These are phyloP conservation scores for Ascochyta rabiei DNA, from an alignment of 2,329 filamentous ascomycete species.

Conservation along the genomic window DNA sequence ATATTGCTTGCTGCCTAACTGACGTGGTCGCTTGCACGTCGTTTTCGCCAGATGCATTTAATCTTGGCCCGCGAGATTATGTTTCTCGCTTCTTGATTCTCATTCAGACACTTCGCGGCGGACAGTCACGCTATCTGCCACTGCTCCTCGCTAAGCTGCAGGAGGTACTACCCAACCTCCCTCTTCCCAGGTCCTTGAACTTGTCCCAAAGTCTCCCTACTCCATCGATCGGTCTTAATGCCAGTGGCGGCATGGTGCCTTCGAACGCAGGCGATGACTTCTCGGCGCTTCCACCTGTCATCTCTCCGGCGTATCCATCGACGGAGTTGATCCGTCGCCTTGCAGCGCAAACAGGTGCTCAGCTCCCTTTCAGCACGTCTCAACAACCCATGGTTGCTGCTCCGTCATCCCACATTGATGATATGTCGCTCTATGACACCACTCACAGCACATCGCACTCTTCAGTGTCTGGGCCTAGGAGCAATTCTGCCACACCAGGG, in stretches of 20 bases:
- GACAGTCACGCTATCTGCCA: constrained; percentile 77
- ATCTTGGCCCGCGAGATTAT: constrained; percentile 68
- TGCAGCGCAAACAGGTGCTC: constrained; percentile 44
- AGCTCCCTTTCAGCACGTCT: constrained; percentile 41
- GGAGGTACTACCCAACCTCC: constrained; percentile 66
- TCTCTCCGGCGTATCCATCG: constrained; percentile 41
- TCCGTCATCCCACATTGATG: constrained; percentile 42
- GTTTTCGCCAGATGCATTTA: constrained; percentile 62
- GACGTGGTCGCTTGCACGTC: constrained; percentile 72
- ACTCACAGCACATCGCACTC: constrained; percentile 42
- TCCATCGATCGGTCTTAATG: constrained; percentile 36
- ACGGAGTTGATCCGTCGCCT: constrained; percentile 44
- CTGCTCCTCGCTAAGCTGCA: constrained; percentile 77
- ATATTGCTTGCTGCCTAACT: constrained; percentile 73
- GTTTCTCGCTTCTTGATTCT: constrained; percentile 71
- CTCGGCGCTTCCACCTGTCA: constrained; percentile 31
- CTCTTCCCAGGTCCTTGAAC: constrained; percentile 45
- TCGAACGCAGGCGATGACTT: constrained; percentile 41
- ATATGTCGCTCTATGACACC: constrained; percentile 44
- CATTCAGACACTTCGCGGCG: constrained; percentile 73
- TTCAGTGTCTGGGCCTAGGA: constrained; percentile 38
- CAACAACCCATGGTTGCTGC: constrained; percentile 41
- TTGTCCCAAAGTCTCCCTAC: constrained; percentile 35
- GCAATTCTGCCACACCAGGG: constrained; percentile 43
- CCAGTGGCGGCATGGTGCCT: constrained; percentile 33